A percentile compares a stretch with the other conserved stretches of the same genome.
Evolutionary conservation across 169 alveolate genomes (phyloP).

Genomic region (Plasmodium blacklocki): DNA sequence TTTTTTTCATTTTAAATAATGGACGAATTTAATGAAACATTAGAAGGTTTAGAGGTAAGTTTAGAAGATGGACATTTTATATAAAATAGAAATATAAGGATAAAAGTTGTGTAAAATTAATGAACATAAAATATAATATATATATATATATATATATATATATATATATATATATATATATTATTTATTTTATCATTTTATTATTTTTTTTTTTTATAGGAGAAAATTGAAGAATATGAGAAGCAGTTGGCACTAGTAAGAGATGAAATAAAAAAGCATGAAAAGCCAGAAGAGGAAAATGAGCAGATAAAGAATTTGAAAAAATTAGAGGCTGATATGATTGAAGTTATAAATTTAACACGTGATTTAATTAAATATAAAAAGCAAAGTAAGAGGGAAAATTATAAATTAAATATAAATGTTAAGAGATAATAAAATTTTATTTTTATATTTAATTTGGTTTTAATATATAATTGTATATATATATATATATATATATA

Average conservation of each 20-base stretch:
- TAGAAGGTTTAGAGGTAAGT: constrained; percentile 68
- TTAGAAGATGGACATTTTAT: too few relatives aligned
- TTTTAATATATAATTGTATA: not conserved
- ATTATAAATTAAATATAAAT: not conserved
- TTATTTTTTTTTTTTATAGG: constrained; percentile 6
- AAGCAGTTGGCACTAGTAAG: constrained; percentile 67
- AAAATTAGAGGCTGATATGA: constrained; percentile 64
- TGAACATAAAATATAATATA: not conserved
- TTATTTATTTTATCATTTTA: not conserved
- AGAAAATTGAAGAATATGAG: constrained; percentile 50
- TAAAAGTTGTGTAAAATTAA: too few relatives aligned
- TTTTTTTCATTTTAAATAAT: not conserved
- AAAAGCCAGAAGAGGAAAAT: constrained; percentile 34
- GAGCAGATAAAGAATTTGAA: constrained; percentile 54
- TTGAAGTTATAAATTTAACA: constrained; percentile 61
- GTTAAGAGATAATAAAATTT: not conserved
- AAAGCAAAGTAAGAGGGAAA: constrained; percentile 41
- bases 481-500: not conserved
- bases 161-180: not conserved
- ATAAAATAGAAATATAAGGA: too few relatives aligned
- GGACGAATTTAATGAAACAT: constrained; percentile 70
- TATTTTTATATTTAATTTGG: too few relatives aligned
- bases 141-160: not conserved
- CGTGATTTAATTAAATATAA: constrained; percentile 59
- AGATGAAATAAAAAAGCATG: constrained; percentile 54